Evolutionary conservation across 306 rosid species (phyloP).

Genomic region (Ochetophila trinervis): DNA sequence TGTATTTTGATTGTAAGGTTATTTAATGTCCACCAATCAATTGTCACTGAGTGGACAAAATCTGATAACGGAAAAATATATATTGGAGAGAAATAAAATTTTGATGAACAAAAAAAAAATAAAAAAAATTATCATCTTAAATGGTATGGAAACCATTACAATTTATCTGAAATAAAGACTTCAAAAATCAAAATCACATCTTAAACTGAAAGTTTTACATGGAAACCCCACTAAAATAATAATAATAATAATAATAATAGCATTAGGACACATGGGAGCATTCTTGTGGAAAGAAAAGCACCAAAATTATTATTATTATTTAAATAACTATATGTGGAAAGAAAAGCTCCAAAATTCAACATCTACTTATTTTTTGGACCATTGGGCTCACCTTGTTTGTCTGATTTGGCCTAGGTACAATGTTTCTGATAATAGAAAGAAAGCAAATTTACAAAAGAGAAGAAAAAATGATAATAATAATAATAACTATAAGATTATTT

Average conservation of each 20-base stretch:
- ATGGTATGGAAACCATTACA: conserved; percentile 2
- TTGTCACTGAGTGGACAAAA: background rate
- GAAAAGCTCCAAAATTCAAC: conserved; percentile 13
- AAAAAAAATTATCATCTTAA: background rate
- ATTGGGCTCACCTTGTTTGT: conserved; percentile 6
- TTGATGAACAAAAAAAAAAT: no score
- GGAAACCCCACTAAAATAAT: background rate
- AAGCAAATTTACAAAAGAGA: background rate
- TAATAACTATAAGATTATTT: no score
- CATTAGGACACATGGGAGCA: conserved; percentile 19
- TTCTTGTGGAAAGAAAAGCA: conserved; percentile 13
- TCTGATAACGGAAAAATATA: background rate
- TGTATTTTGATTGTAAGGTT: no score
- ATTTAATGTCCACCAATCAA: background rate
- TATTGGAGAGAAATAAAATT: conserved; percentile 1
- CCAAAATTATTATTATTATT: background rate
- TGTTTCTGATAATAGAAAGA: background rate
- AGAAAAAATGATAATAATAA: no score
- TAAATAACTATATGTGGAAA: background rate
- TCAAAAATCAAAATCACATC: conserved; percentile 17
- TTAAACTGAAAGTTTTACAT: conserved; percentile 14
- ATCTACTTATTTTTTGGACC: conserved; percentile 8
- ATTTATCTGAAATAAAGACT: background rate
- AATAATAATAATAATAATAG: background rate
- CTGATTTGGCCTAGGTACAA: background rate